Percentiles rank a stretch among this genome's conserved stretches.
These are phyloP conservation scores for Gynochthodes officinalis DNA, from an alignment of 257 asterid genomes.

Conservation along the genomic window DNA sequence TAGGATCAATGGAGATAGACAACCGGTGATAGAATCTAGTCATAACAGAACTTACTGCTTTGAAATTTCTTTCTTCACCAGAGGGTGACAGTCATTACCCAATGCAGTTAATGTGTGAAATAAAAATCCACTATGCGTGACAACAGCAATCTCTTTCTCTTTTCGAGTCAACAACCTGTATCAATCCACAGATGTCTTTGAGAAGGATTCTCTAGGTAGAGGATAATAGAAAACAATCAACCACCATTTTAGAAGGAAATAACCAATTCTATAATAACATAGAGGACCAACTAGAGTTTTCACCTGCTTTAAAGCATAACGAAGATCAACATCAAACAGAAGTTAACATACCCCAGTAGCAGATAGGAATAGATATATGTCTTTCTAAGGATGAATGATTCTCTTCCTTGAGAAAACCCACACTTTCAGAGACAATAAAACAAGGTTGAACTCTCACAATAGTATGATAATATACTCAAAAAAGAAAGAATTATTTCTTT, in stretches of 20 bases:
- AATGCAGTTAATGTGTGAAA: slow-evolving; percentile 62
- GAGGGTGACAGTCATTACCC: slow-evolving; percentile 68
- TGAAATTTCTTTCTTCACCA: slow-evolving; percentile 63
- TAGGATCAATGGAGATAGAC: neutral
- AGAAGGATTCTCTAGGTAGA: slow-evolving; percentile 6
- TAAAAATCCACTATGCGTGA: slow-evolving; percentile 90
- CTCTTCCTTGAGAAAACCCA: neutral
- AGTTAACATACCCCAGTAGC: neutral
- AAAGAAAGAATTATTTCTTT: neutral
- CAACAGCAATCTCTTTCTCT: slow-evolving; percentile 89
- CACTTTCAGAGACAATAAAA: neutral
- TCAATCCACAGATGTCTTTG: neutral
- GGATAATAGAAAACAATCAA: neutral
- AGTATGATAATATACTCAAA: neutral
- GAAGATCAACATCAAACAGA: neutral
- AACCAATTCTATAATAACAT: neutral
- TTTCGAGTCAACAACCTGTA: slow-evolving; percentile 69
- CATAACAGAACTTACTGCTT: slow-evolving; percentile 50
- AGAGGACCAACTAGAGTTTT: neutral
- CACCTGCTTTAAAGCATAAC: neutral
- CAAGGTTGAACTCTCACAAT: neutral
- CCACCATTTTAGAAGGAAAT: neutral
- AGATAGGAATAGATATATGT: neutral
- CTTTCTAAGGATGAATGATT: neutral
- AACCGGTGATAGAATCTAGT: neutral